phyloP scores from a whole-genome alignment of 169 alveolate genomes.

The Theileria annulata region DNA sequence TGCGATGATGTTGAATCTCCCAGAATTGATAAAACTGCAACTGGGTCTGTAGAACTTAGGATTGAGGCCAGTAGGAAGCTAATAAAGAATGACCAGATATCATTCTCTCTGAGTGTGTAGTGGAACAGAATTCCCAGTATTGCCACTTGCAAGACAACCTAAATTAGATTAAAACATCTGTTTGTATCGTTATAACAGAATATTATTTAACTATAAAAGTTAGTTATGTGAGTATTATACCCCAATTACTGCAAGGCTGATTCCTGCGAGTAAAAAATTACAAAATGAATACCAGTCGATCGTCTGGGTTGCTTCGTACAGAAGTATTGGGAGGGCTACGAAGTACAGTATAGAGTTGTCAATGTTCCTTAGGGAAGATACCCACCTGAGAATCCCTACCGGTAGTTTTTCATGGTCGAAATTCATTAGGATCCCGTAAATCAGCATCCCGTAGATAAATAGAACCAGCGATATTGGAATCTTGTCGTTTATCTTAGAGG shows the following conservation, averaged over 20 bases:
- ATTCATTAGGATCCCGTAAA: constrained; percentile 63
- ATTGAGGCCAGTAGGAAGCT: constrained; percentile 84
- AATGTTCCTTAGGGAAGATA: constrained; percentile 64
- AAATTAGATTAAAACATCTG: not conserved
- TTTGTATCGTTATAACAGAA: not conserved
- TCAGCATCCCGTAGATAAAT: constrained; percentile 76
- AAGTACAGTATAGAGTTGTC: constrained; percentile 80
- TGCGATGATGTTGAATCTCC: constrained; percentile 81
- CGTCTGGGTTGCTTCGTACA: constrained; percentile 86
- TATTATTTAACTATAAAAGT: not conserved
- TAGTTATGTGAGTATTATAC: constrained; percentile 21
- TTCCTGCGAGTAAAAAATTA: constrained; percentile 80
- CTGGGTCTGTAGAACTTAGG: constrained; percentile 87
- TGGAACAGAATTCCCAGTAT: constrained; percentile 76
- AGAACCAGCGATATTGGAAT: constrained; percentile 77
- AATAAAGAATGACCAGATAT: constrained; percentile 63
- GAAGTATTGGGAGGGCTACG: constrained; percentile 79
- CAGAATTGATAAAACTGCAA: constrained; percentile 84
- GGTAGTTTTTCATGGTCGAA: constrained; percentile 49
- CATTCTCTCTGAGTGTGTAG: constrained; percentile 68
- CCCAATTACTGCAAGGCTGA: constrained; percentile 82
- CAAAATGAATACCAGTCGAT: constrained; percentile 85
- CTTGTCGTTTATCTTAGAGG: constrained; percentile 72
- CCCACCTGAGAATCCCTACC: constrained; percentile 55
- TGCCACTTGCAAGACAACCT: constrained; percentile 73